Evolutionary conservation across 495 filamentous ascomycete species (phyloP), one percentile per base, ranked within the genome.

Genomic region (Neurospora discreta): DNA sequence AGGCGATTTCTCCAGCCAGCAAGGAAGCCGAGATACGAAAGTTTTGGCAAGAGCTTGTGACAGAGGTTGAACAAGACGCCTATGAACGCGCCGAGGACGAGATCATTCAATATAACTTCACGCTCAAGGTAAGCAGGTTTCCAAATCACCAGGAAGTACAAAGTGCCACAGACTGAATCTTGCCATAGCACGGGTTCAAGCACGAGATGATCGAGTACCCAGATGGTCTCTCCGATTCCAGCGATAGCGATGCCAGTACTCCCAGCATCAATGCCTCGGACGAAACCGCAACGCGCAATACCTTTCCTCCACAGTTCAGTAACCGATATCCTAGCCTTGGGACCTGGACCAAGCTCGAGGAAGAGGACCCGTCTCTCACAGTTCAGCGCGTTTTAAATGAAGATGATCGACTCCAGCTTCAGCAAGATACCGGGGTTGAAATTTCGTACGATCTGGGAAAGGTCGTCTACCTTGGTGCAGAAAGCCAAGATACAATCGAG

Each of bases 381-480:
- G 39, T 73, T 23, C 7, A 42, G 7, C 36, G 71, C 3, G 26
- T 85, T 26, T 2, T 81, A 5, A 43, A 75, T 6, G 43, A 71
- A 15, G 52, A 70, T 2, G 60, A 71, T 15, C 67, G 81, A 5
- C 33, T 38, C 3, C 46, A 77, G 39, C 33, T 86, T 4, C 42
- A 71, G 44, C 18, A 58, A 3, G 46, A 82, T 9, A 79, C 78
- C 2, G 70, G 70, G 15, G 80, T 81, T 30, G 18, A 44, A 5
- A 69, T 85, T 11, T 67, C 75, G 7, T 70, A 69, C 15, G 70
- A 75, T 38, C 58, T 73, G 3, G 74, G 73, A n/a, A 69, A 67
- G 18, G 65, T 73, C 1, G 72, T 87, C 2, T 81, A 82, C 43
- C 77, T 87, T 44, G 81, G 80, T 0, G 79, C 72, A 8, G 13